Base-by-base conservation (phyloP, 352 stramenopile species). In the Phytophthora sojae region DNA sequence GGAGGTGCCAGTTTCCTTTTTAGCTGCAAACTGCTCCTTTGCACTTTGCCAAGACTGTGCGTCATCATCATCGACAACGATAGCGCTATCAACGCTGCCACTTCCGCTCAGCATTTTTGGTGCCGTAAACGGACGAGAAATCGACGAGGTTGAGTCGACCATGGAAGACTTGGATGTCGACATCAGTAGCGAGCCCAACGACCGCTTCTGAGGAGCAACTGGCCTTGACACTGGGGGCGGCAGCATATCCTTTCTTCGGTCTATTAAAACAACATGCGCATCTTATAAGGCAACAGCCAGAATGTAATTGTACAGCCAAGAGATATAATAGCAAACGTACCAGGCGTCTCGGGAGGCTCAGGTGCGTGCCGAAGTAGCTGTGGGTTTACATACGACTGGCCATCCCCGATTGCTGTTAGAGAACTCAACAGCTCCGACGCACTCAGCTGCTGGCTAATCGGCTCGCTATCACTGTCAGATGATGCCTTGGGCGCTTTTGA, bases 361-460 rank as follows among this genome's bases (percentile, higher is more conserved):
- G 60, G 42, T 42, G 59, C 29, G 11, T 77, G 75, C 1, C 69
- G 80, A 63, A 95, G 81, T 17, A 95, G 70, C 12, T 83, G 69
- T 19, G 88, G 88, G 44, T 95, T 86, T 19, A 96, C 83, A 56
- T 94, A 96, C 1, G 87, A 93, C 62, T 96, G 89, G 0, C 89
- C 89, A 68, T 93, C 89, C 14, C 86, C 89, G 56, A 96, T 96
- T 19, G 77, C 82, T 9, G 73, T 76, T 59, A 76, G 73, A 39
- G 61, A 77, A 39, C 9, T 63, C 39, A 30, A 66, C 49, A 67
- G 23, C 7, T 67, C 59, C 47, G 63, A 56, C n/a, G 55, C 26
- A 50, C 29, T 66, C 25, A 39, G 37, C 30, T 61, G 64, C 26
- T 67, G 50, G 42, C 60, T 72, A 30, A 32, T 30, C 39, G 67